Conservation (phyloP, 2,329 filamentous ascomycete species). For the Sclerotinia trifoliorum region DNA sequence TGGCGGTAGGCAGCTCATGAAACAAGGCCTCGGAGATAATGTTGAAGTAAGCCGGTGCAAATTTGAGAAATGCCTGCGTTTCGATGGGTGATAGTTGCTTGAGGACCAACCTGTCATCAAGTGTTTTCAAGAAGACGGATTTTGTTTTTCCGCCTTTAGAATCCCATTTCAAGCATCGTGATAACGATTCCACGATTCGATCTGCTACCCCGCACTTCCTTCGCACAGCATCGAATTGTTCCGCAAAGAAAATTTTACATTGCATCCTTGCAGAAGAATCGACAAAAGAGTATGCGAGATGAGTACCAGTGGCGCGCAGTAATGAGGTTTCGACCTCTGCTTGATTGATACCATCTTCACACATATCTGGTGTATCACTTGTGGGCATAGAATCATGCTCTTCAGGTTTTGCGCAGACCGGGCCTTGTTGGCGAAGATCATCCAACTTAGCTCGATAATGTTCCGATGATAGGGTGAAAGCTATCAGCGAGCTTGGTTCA, state of each 20-base stretch:
- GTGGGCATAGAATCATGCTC: constrained; percentile 38
- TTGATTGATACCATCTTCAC: constrained; percentile 51
- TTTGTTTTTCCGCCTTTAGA: constrained; percentile 98
- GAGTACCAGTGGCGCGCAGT: constrained; percentile 79
- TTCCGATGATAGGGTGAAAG: constrained; percentile 82
- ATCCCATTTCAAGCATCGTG: constrained; percentile 95
- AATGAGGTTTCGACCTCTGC: constrained; percentile 81
- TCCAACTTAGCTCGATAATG: constrained; percentile 82
- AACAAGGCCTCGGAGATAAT: constrained; percentile 97
- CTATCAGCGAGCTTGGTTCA: constrained; percentile 93
- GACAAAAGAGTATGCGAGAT: constrained; percentile 93
- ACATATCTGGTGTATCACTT: constrained; percentile 31
- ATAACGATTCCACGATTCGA: constrained; percentile 91
- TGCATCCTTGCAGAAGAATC: constrained; percentile 93
- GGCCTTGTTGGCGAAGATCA: constrained; percentile 57
- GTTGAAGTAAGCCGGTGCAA: constrained; percentile 94
- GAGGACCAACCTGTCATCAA: constrained; percentile 84
- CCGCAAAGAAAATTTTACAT: constrained; percentile 98
- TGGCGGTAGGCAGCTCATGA: constrained; percentile 90
- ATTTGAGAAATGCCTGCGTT: constrained; percentile 89
- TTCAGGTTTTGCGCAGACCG: constrained; percentile 41
- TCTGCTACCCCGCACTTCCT: constrained; percentile 91
- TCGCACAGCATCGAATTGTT: constrained; percentile 93
- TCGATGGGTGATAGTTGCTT: constrained; percentile 85
- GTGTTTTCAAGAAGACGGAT: constrained; percentile 92